These are phyloP conservation scores for Candida ascalaphidarum DNA, from an alignment of 805 yeast species.

Conservation along the genomic window DNA sequence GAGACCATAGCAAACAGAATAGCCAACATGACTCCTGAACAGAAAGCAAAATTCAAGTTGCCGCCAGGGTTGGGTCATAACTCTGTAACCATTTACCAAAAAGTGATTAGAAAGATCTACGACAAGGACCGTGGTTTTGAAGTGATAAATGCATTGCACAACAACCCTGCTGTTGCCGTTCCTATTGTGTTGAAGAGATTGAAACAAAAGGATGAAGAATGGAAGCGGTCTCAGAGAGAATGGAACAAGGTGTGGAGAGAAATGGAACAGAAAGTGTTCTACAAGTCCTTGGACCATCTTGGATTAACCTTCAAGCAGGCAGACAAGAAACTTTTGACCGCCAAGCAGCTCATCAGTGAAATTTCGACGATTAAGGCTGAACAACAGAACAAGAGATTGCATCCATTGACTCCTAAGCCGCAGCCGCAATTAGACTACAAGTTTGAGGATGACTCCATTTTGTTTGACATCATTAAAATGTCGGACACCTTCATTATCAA, in stretches of 20 bases:
- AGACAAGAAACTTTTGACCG: constrained; percentile 84
- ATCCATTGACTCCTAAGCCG: constrained; percentile 83
- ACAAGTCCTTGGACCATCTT: constrained; percentile 87
- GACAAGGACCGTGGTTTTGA: constrained; percentile 94
- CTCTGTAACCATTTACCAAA: constrained; percentile 84
- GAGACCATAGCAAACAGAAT: constrained; percentile 93
- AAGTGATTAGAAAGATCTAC: constrained; percentile 85
- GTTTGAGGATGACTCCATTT: constrained; percentile 57
- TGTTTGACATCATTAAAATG: constrained; percentile 66
- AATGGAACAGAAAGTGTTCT: constrained; percentile 90
- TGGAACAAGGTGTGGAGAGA: constrained; percentile 99
- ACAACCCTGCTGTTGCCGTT: constrained; percentile 89
- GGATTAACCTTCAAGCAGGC: constrained; percentile 96
- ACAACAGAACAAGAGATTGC: constrained; percentile 76
- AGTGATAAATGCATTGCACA: constrained; percentile 92
- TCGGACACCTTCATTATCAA: constrained; percentile 58
- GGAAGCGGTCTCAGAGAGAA: constrained; percentile 96
- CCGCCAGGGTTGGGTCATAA: constrained; percentile 94
- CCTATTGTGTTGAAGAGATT: constrained; percentile 88
- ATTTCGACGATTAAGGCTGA: constrained; percentile 89
- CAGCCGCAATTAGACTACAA: constrained; percentile 59
- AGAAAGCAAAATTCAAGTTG: constrained; percentile 73
- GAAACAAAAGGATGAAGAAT: constrained; percentile 97
- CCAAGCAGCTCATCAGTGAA: constrained; percentile 85
- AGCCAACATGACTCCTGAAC: constrained; percentile 88